Conservation (phyloP, 495 filamentous ascomycete genomes). For the Tuber magnatum region DNA sequence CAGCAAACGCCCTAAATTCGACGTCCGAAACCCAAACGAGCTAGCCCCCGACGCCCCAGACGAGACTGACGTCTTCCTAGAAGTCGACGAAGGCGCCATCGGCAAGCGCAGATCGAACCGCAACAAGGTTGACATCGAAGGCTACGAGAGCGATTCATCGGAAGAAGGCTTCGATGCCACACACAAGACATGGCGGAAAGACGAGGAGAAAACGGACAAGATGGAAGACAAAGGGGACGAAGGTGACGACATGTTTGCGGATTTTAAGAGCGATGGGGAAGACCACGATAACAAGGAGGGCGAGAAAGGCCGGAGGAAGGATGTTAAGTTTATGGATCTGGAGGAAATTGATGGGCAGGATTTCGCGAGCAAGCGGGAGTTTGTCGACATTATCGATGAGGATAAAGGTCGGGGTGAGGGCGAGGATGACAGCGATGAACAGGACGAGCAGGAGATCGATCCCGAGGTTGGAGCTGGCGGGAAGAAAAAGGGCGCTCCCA, state of each 20-base stretch:
- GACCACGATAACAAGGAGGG: constrained; percentile 50
- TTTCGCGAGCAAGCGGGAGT: constrained; percentile 43
- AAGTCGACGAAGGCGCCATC: constrained; percentile 88
- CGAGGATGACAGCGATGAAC: constrained; percentile 44
- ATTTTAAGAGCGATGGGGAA: constrained; percentile 57
- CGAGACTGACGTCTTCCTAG: constrained; percentile 60
- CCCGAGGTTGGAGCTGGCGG: constrained; percentile 79
- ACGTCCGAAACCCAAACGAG: constrained; percentile 85
- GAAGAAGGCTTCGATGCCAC: constrained; percentile 75
- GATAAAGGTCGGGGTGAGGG: constrained; percentile 41
- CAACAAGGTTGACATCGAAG: constrained; percentile 88
- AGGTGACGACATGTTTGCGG: constrained; percentile 88
- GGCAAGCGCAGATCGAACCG: constrained; percentile 70
- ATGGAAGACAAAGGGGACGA: constrained; percentile 51
- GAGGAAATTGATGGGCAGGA: constrained; percentile 84
- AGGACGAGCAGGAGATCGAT: constrained; percentile 61
- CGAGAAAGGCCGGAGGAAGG: constrained; percentile 53
- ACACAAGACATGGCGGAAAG: constrained; percentile 35
- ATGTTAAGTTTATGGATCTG: constrained; percentile 66
- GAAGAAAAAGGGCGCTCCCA: constrained; percentile 90
- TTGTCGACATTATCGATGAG: constrained; percentile 34
- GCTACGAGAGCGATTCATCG: constrained; percentile 91
- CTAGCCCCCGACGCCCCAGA: constrained; percentile 63
- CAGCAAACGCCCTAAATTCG: constrained; percentile 75
- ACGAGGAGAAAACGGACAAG: constrained; percentile 53